Percentiles rank a stretch among this genome's conserved stretches.
These are phyloP conservation scores for Dorcoceras hygrometricum DNA, from an alignment of 257 asterid genomes.

Conservation along the genomic window DNA sequence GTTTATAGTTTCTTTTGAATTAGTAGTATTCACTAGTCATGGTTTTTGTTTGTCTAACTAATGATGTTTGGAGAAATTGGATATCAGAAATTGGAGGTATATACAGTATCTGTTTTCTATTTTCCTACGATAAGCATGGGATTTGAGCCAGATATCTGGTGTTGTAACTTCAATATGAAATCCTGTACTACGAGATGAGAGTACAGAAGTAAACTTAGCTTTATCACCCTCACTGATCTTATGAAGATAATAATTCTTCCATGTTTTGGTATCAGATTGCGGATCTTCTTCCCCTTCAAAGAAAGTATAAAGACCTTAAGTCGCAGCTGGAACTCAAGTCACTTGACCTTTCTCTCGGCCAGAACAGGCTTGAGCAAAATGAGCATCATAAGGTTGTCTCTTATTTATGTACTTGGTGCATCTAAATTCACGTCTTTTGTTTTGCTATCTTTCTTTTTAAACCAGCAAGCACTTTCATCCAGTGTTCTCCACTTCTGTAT, in stretches of 20 bases:
- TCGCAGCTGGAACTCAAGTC: constrained; percentile 83
- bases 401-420: constrained; percentile 18
- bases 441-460: constrained; percentile 19
- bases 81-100: neutral
- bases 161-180: constrained; percentile 1
- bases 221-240: neutral
- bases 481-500: constrained; percentile 1
- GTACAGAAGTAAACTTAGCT: constrained; percentile 1
- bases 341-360: constrained; percentile 78
- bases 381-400: constrained; percentile 93
- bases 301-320: constrained; percentile 76
- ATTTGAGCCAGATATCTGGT: constrained; percentile 1
- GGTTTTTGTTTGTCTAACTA: too few relatives aligned
- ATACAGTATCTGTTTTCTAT: neutral
- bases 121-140: neutral
- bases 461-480: constrained; percentile 7
- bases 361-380: constrained; percentile 85
- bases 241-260: constrained; percentile 16
- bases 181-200: constrained; percentile 14
- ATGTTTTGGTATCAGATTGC: constrained; percentile 54
- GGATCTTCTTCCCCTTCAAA: constrained; percentile 83
- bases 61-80: neutral
- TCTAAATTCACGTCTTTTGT: constrained; percentile 6
- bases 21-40: neutral
- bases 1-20: neutral